Conservation (phyloP, 495 filamentous ascomycete species). For the Bathelium albidoporum region DNA sequence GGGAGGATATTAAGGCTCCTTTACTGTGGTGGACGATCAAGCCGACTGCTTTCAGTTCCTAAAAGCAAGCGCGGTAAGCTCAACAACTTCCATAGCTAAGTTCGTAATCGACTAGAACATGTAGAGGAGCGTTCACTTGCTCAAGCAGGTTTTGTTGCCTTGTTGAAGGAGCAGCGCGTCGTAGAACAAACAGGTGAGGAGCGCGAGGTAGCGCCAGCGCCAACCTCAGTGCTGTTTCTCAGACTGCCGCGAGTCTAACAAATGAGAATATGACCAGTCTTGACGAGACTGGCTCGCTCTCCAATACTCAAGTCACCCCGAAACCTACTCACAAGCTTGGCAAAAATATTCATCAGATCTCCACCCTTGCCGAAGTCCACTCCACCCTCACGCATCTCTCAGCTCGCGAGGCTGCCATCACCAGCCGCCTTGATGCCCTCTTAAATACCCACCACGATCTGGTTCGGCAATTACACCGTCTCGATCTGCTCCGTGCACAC, state of each 20-base stretch:
- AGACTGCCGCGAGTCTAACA: neutral
- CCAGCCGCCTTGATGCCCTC: conserved; percentile 60
- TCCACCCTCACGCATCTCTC: conserved; percentile 63
- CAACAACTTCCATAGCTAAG: too few species aligned
- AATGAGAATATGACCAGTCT: neutral
- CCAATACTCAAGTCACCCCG: neutral
- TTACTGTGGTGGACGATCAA: too few species aligned
- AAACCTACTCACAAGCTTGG: neutral
- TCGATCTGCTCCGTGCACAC: conserved; percentile 81
- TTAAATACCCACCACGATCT: conserved; percentile 74
- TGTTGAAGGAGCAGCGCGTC: too few species aligned
- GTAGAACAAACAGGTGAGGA: too few species aligned
- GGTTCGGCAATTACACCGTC: conserved; percentile 68
- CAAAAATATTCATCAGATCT: neutral
- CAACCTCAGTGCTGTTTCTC: neutral
- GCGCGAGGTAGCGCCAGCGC: neutral
- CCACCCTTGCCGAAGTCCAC: conserved; percentile 57
- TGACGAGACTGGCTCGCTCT: neutral
- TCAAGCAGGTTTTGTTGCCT: too few species aligned
- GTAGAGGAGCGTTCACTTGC: too few species aligned
- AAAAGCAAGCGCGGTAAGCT: too few species aligned
- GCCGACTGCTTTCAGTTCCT: too few species aligned
- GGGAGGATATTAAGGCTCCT: too few species aligned
- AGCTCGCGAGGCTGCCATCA: conserved; percentile 63
- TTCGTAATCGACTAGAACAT: too few species aligned